Percentiles rank a stretch among this genome's conserved stretches.
Evolutionary conservation across 768 basidiomycete genomes (phyloP).

Genomic region (Boletus huronensis): DNA sequence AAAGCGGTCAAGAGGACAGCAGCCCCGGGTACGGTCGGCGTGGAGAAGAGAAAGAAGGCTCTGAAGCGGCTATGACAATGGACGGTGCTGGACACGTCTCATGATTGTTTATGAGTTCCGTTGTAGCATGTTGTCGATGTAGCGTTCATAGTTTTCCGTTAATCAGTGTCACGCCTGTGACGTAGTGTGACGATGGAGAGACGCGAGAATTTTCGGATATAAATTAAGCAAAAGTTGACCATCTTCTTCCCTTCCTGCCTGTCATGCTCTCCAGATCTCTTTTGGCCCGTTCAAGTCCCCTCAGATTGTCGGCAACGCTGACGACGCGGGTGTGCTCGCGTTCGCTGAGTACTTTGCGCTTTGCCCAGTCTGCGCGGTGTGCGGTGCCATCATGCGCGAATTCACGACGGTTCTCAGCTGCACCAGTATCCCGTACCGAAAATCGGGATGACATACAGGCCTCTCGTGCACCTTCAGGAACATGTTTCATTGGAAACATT

Average conservation of each 20-base stretch:
- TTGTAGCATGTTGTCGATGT: conserved; percentile 8
- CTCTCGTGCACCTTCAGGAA: conserved; percentile 30
- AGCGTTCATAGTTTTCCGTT: conserved; percentile 1
- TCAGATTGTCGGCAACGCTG: conserved; percentile 6
- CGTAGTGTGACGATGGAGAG: conserved; percentile 16
- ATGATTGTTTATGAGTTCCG: not conserved
- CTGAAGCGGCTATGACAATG: conserved; percentile 62
- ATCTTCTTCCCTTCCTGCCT: not conserved
- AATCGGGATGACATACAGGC: not conserved
- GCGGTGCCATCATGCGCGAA: not conserved
- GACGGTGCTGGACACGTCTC: conserved; percentile 1
- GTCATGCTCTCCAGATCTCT: conserved; percentile 25
- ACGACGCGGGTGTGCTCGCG: conserved; percentile 12
- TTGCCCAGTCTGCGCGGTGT: not conserved
- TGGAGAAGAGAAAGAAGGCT: conserved; percentile 87
- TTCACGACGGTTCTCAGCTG: conserved; percentile 20
- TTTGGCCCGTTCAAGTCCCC: conserved; percentile 14
- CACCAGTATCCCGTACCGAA: conserved; percentile 6
- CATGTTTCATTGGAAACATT: conserved; percentile 51
- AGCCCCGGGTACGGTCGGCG: conserved; percentile 53
- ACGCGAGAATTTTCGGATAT: conserved; percentile 15
- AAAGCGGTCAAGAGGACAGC: conserved; percentile 68
- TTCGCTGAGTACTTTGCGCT: conserved; percentile 11
- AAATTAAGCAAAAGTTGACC: not conserved
- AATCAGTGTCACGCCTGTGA: conserved; percentile 16